Evolutionary conservation across 2,329 filamentous ascomycete genomes (phyloP).

Genomic region (Trichophyton benhamiae): DNA sequence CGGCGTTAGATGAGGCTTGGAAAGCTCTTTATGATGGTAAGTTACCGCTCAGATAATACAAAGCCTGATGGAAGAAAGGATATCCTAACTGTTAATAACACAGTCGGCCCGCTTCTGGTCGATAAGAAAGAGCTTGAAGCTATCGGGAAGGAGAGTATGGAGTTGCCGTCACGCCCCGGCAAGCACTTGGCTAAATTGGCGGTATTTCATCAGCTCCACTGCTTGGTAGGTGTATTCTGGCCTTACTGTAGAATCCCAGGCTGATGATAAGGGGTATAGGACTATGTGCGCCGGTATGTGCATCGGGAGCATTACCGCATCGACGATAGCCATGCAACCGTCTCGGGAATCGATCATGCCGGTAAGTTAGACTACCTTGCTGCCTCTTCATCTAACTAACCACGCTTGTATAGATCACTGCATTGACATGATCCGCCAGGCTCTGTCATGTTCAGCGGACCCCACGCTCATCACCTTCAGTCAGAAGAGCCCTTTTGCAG

Average conservation of each 20-base stretch:
- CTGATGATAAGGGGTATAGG: slow-evolving; percentile 4
- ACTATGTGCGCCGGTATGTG: slow-evolving; percentile 11
- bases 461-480: slow-evolving; percentile 13
- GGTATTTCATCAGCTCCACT: slow-evolving; percentile 18
- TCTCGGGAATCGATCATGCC: slow-evolving; percentile 12
- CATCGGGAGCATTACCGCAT: slow-evolving; percentile 12
- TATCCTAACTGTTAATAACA: not conserved
- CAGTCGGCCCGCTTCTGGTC: slow-evolving; percentile 10
- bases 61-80: not conserved
- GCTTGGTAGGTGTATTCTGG: slow-evolving; percentile 12
- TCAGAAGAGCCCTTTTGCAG: not conserved
- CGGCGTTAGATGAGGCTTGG: slow-evolving; percentile 10
- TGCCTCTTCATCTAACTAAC: not conserved
- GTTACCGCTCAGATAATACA: not conserved
- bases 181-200: slow-evolving; percentile 12
- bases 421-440: slow-evolving; percentile 14
- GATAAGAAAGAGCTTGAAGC: slow-evolving; percentile 8
- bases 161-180: slow-evolving; percentile 10
- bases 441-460: slow-evolving; percentile 12
- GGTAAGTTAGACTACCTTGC: slow-evolving; percentile 2
- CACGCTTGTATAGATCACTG: slow-evolving; percentile 10
- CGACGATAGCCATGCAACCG: not conserved
- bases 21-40: slow-evolving; percentile 11
- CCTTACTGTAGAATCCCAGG: not conserved
- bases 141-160: slow-evolving; percentile 12